Conservation (phyloP, 2,329 filamentous ascomycete genomes). For the Corniculantispora saksenae region DNA sequence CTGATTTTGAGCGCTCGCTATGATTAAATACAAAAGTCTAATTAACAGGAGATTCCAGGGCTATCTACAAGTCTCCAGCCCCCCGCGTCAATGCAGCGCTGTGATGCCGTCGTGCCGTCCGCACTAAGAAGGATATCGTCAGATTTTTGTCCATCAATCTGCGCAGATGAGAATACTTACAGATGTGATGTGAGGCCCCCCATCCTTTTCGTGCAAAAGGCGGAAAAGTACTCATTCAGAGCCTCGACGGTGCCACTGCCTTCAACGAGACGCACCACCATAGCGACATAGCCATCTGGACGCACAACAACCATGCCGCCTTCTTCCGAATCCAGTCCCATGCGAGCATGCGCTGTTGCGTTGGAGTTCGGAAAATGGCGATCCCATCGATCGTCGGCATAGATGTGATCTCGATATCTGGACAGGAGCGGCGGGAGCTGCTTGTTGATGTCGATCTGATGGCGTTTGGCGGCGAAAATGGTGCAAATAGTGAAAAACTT, state of each 20-base stretch:
- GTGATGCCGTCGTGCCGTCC: neutral
- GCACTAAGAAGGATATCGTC: neutral
- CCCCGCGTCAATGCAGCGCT: conserved; percentile 5
- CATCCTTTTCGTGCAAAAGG: conserved; percentile 66
- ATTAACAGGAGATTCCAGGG: neutral
- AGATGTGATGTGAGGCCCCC: conserved; percentile 35
- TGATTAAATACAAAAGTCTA: neutral
- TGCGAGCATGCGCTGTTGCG: conserved; percentile 81
- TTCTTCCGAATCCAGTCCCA: conserved; percentile 72
- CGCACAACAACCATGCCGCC: conserved; percentile 82
- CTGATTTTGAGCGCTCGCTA: neutral
- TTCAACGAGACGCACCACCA: conserved; percentile 72
- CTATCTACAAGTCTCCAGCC: conserved; percentile 2
- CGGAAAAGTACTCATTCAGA: conserved; percentile 77
- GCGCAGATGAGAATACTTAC: conserved; percentile 19
- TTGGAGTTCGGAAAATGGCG: conserved; percentile 66
- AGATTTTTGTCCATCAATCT: neutral
- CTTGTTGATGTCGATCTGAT: conserved; percentile 69
- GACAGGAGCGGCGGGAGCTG: conserved; percentile 71
- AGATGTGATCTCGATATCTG: conserved; percentile 79
- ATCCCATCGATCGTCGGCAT: conserved; percentile 82
- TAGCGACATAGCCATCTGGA: conserved; percentile 84
- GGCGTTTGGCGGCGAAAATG: conserved; percentile 68
- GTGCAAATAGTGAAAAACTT: conserved; percentile 78
- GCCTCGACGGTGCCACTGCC: conserved; percentile 79